Evolutionary conservation across 805 yeast species (phyloP).

Genomic region (Cyberlindnera maritima): DNA sequence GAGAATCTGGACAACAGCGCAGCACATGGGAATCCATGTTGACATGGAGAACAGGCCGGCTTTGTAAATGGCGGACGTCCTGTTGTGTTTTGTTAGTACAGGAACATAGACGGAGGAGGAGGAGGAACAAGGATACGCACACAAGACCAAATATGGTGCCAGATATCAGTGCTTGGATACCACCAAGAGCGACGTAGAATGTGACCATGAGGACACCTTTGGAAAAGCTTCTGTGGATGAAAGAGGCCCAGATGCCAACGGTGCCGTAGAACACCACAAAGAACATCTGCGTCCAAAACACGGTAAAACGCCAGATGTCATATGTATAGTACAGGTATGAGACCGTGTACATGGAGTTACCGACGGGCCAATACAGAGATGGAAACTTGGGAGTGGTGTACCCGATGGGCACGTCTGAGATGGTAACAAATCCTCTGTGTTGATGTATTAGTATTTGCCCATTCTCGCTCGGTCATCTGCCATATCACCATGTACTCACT

Average conservation of each 20-base stretch:
- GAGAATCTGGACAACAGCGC: slow-evolving; percentile 67
- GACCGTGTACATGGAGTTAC: slow-evolving; percentile 32
- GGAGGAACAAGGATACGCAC: slow-evolving; percentile 18
- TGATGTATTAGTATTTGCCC: background rate
- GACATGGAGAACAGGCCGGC: slow-evolving; percentile 86
- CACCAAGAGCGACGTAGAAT: slow-evolving; percentile 51
- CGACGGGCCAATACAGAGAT: slow-evolving; percentile 69
- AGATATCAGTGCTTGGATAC: slow-evolving; percentile 60
- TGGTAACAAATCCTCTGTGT: slow-evolving; percentile 35
- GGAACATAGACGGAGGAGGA: background rate
- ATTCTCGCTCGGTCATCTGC: too few species aligned
- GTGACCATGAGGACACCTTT: slow-evolving; percentile 42
- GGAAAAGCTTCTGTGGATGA: slow-evolving; percentile 42
- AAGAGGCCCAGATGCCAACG: slow-evolving; percentile 62
- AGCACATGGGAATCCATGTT: slow-evolving; percentile 91
- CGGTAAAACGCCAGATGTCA: slow-evolving; percentile 83
- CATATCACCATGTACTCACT: background rate
- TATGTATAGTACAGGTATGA: slow-evolving; percentile 63
- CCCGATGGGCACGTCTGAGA: slow-evolving; percentile 70
- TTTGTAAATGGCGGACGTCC: slow-evolving; percentile 59
- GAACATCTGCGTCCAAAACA: slow-evolving; percentile 76
- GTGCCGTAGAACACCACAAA: slow-evolving; percentile 58
- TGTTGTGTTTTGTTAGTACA: slow-evolving; percentile 10
- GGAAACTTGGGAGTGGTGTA: slow-evolving; percentile 81
- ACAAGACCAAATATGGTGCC: slow-evolving; percentile 81